Percentiles rank a stretch among this genome's conserved stretches.
phyloP scores from a whole-genome alignment of 2,329 filamentous ascomycete species.

The Ophiostoma novo-ulmi region DNA sequence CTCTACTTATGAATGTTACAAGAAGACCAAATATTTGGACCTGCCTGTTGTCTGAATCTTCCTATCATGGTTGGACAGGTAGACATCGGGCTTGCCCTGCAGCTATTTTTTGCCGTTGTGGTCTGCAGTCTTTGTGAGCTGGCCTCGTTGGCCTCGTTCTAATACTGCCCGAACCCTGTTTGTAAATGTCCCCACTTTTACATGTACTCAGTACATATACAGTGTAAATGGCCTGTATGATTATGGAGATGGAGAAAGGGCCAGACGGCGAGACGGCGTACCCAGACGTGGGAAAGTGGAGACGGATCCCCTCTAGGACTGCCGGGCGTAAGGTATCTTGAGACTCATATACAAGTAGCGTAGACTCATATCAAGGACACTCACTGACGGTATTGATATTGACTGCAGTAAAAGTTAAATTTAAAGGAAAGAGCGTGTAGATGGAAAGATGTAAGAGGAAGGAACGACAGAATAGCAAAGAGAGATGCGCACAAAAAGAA shows the following conservation, averaged over 20 bases:
- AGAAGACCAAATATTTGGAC: no score
- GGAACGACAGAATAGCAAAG: not conserved
- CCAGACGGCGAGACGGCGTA: no score
- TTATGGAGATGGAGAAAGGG: not conserved
- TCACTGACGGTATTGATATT: not conserved
- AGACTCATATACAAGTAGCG: not conserved
- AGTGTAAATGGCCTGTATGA: constrained; percentile 9
- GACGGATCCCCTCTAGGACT: not conserved
- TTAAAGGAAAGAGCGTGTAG: not conserved
- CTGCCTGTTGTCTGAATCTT: not conserved
- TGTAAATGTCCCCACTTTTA: not conserved
- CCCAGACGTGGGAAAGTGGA: constrained; percentile 10
- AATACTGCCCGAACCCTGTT: not conserved
- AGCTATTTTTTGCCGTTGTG: not conserved
- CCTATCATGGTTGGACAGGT: not conserved
- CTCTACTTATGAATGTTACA: not conserved
- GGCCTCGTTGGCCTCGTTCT: no score
- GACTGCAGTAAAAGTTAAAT: not conserved
- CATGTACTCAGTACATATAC: not conserved
- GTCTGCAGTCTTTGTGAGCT: no score
- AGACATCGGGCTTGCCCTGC: not conserved
- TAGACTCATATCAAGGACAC: no score
- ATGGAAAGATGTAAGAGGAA: not conserved
- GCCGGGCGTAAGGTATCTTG: not conserved
- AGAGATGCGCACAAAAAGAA: not conserved